phyloP scores from a whole-genome alignment of 2,329 filamentous ascomycete genomes.

The Elsinoe fawcettii region DNA sequence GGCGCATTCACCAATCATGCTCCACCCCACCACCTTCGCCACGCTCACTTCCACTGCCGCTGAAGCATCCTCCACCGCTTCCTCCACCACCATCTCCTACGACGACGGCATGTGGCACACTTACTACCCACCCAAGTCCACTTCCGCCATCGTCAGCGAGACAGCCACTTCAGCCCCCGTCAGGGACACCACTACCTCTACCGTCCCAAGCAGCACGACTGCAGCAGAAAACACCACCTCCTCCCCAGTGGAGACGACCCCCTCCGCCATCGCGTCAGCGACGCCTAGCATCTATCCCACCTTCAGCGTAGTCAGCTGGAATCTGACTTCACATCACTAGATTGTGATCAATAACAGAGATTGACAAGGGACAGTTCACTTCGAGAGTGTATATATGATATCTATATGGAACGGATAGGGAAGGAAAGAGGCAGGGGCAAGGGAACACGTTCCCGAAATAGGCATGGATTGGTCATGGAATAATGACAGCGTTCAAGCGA shows the following conservation, averaged over 20 bases:
- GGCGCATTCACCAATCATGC: constrained; percentile 1
- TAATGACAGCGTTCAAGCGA: constrained; percentile 10
- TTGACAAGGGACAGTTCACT: not conserved
- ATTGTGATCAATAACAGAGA: not conserved
- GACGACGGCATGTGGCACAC: constrained; percentile 36
- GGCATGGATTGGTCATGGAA: not conserved
- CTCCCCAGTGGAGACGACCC: not conserved
- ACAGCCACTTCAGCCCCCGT: not conserved
- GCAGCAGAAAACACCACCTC: not conserved
- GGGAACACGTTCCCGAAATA: not conserved
- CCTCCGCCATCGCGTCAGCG: not conserved
- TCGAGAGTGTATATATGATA: not conserved
- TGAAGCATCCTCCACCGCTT: not conserved
- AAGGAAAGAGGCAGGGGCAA: not conserved
- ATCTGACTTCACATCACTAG: constrained; percentile 14
- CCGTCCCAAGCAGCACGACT: not conserved
- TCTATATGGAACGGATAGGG: no score
- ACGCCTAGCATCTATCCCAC: constrained; percentile 2
- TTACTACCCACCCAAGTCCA: constrained; percentile 23
- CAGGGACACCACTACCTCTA: not conserved
- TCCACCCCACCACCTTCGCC: constrained; percentile 1
- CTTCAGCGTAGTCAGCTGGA: constrained; percentile 15
- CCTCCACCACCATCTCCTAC: constrained; percentile 26
- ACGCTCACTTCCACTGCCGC: not conserved
- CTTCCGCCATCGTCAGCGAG: not conserved